phyloP scores from a whole-genome alignment of 495 filamentous ascomycete genomes.

The Podospora sp. region DNA sequence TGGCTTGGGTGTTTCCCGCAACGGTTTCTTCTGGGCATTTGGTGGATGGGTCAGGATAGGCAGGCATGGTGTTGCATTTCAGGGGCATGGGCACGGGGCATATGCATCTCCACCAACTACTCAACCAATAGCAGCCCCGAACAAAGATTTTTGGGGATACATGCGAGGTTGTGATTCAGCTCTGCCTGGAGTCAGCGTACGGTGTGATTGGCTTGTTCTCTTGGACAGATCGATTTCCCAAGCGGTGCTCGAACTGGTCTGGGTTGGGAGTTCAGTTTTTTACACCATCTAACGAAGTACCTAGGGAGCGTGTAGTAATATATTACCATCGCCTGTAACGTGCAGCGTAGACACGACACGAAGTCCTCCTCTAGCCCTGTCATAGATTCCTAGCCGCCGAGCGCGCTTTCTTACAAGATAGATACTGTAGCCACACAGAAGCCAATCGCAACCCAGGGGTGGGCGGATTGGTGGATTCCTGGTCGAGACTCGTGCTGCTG shows the following conservation, averaged over 20 bases:
- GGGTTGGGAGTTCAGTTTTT: neutral
- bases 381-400: neutral
- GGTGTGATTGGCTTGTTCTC: slow-evolving; percentile 15
- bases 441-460: neutral
- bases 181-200: slow-evolving; percentile 18
- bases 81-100: neutral
- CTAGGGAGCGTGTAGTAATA: slow-evolving; percentile 7
- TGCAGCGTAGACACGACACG: neutral
- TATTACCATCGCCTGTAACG: slow-evolving; percentile 3
- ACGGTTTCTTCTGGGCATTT: slow-evolving; percentile 14
- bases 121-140: neutral
- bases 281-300: slow-evolving; percentile 6
- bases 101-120: neutral
- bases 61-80: neutral
- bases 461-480: neutral
- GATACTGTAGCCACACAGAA: neutral
- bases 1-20: slow-evolving; percentile 1
- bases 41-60: neutral
- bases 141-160: neutral
- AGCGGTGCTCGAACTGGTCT: neutral
- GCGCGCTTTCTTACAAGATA: neutral
- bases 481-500: neutral
- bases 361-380: neutral
- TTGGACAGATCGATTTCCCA: slow-evolving; percentile 14
- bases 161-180: neutral